Base-by-base conservation (phyloP, 1,284 basidiomycete genomes). In the Rhodotorula sp. region DNA sequence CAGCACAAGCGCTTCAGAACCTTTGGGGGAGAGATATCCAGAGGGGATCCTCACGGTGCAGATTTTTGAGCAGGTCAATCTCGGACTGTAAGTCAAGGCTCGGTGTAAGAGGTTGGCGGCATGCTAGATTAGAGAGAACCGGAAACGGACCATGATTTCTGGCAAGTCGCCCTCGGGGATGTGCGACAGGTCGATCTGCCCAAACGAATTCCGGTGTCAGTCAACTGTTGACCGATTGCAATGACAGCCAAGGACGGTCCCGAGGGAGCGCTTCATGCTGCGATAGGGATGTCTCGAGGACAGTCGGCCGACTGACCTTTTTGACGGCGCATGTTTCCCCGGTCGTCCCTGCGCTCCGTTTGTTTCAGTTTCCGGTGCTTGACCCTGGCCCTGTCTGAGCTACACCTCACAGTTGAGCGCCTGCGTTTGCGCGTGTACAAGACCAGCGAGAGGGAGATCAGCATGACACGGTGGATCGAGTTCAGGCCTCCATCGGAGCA, bases 11-110 rank as follows among this genome's bases (percentile, higher is more conserved):
- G 34, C 34, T 34, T 34, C 34, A 6, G 34, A 6, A 5, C 7
- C 7, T 34, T 34, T 34, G 34, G 34, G 34, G 7, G 34, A 34
- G 34, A 34, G 34, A 6, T 34, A 34, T 6, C 34, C 34, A 6
- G 34, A 34, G 34, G 34, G 34, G 34, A n/a, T 12, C 8, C 78
- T 48, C 43, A 76, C 76, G 78, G 49, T 97, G 92, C 72, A 99
- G 86, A 81, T 97, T 97, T 87, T 98, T 97, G 77, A 99, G 87
- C 70, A 99, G 84, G 82, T 98, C 93, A 78, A 99, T 99, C 84
- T 99, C 96, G 73, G 91, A 93, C 92, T 95, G 72, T n/a, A 46
- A n/a, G 15, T 34, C 34, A 34, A 34, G 34, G 34, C 34, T 34
- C 34, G 34, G 34, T 34, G 34, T 34, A 6, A 34, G 34, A 4